phyloP scores from a whole-genome alignment of 768 basidiomycete species.

The Megacollybia marginata region DNA sequence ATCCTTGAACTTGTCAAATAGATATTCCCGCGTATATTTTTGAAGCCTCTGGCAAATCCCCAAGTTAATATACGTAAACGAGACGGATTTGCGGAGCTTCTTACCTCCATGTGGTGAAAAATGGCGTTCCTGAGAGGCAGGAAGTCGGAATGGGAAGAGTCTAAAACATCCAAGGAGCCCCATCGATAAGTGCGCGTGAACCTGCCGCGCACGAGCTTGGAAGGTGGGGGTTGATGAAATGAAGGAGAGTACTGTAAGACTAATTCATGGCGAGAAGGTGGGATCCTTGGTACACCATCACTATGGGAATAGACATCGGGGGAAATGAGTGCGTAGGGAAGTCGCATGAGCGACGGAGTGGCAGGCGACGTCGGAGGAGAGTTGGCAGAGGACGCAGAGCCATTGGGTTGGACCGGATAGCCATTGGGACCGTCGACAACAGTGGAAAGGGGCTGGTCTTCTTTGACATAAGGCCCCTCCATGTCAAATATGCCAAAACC shows the following conservation, averaged over 20 bases:
- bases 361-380: constrained; percentile 67
- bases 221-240: constrained; percentile 27
- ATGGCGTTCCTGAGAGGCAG: constrained; percentile 67
- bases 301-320: constrained; percentile 82
- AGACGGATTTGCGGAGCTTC: constrained; percentile 13
- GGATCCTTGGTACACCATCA: constrained; percentile 59
- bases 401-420: constrained; percentile 43
- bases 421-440: constrained; percentile 49
- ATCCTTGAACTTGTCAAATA: constrained; percentile 68
- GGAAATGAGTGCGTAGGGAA: constrained; percentile 81
- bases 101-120: constrained; percentile 85
- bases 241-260: constrained; percentile 64
- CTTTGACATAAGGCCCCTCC: constrained; percentile 44
- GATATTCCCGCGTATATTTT: constrained; percentile 78
- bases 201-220: constrained; percentile 51
- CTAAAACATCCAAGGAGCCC: constrained; percentile 77
- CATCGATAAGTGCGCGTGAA: constrained; percentile 74
- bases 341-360: constrained; percentile 49
- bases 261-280: constrained; percentile 62
- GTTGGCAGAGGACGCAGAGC: constrained; percentile 39
- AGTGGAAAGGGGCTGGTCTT: constrained; percentile 36
- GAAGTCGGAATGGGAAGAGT: constrained; percentile 78
- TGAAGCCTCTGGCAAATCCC: constrained; percentile 58
- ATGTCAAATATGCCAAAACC: constrained; percentile 87
- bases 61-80: constrained; percentile 4